A percentile compares a stretch with the other conserved stretches of the same genome.
These are phyloP conservation scores for Nicotiana obtusifolia DNA, from an alignment of 257 asterid species.

Conservation along the genomic window DNA sequence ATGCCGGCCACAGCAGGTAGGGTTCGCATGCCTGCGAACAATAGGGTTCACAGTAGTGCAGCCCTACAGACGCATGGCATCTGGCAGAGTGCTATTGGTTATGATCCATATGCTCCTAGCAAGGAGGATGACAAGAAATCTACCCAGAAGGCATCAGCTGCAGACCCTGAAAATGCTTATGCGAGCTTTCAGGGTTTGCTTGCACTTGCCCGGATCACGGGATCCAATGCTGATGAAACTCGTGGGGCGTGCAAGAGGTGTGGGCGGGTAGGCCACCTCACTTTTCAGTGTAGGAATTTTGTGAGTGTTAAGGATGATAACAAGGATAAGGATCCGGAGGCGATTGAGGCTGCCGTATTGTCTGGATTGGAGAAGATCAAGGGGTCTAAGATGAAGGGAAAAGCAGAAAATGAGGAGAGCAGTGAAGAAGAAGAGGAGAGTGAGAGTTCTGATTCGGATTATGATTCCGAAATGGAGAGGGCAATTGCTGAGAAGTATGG, in stretches of 20 bases:
- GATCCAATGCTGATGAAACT: slow-evolving; percentile 80
- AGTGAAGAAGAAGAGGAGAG: slow-evolving; percentile 65
- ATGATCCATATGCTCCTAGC: slow-evolving; percentile 92
- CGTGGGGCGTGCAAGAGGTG: slow-evolving; percentile 94
- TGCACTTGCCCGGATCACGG: slow-evolving; percentile 82
- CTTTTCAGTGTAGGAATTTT: slow-evolving; percentile 90
- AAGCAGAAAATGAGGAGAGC: slow-evolving; percentile 39
- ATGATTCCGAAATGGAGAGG: slow-evolving; percentile 77
- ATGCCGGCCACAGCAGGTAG: slow-evolving; percentile 99
- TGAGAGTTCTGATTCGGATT: slow-evolving; percentile 74
- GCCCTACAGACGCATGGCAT: slow-evolving; percentile 98
- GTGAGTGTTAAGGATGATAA: slow-evolving; percentile 72
- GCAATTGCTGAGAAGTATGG: slow-evolving; percentile 48
- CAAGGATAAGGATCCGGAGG: slow-evolving; percentile 41
- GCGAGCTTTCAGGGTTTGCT: slow-evolving; percentile 86
- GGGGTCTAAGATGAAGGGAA: slow-evolving; percentile 26
- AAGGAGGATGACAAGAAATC: slow-evolving; percentile 61
- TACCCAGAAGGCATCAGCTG: slow-evolving; percentile 23
- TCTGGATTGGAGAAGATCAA: slow-evolving; percentile 66
- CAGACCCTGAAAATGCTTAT: slow-evolving; percentile 78
- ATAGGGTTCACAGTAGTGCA: slow-evolving; percentile 98
- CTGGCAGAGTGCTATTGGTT: slow-evolving; percentile 99
- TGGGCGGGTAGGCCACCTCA: slow-evolving; percentile 91
- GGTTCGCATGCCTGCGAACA: slow-evolving; percentile 99
- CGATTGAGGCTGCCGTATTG: slow-evolving; percentile 55